Base-by-base conservation (phyloP, 805 yeast species). In the Pichia thaimueangensis region DNA sequence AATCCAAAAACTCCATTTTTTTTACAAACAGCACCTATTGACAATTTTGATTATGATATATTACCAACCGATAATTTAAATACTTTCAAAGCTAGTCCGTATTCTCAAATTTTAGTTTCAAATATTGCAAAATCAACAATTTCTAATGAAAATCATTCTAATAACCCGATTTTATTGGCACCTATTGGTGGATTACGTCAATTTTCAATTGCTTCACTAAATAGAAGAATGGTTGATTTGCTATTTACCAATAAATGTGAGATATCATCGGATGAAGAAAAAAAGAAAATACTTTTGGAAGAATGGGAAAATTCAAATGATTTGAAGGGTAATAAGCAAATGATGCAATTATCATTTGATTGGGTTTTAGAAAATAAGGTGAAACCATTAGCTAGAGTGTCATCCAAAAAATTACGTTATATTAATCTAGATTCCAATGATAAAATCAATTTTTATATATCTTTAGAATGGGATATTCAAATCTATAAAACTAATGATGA, bases 171-270 rank as follows among this genome's bases (percentile, higher is more conserved):
- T n/a, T 42, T 68, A 29, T 47, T 68, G 16, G 55, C 69, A 23
- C 68, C 71, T 2, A 55, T 68, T 39, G 73, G 73, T 33, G 73
- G 73, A 0, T 46, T 69, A 16, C 59, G 71, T 39, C 69, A 68
- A 43, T 59, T 63, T 36, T 50, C 71, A 6, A 56, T 58, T 47
- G 58, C 64, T 3, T 36, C 56, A 3, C 35, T 62, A 6, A 50
- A 54, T 30, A 50, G 55, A 9, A 8, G 34, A 11, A 19, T 62
- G 7, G 41, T 57, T 15, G 42, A 49, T 9, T 25, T 37, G 12
- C 39, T 62, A 6, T 56, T 61, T 25, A 28, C 32, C 4, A 27
- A 45, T 30, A 16, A 7, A 2, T 19, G 27, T 12, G 11, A 24
- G 9, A 42, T 30, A 24, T 20, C 35, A 5, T 27, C 47, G 6